Conservation (phyloP, 2,329 filamentous ascomycete genomes). For the Chaetomiaceae sp. region DNA sequence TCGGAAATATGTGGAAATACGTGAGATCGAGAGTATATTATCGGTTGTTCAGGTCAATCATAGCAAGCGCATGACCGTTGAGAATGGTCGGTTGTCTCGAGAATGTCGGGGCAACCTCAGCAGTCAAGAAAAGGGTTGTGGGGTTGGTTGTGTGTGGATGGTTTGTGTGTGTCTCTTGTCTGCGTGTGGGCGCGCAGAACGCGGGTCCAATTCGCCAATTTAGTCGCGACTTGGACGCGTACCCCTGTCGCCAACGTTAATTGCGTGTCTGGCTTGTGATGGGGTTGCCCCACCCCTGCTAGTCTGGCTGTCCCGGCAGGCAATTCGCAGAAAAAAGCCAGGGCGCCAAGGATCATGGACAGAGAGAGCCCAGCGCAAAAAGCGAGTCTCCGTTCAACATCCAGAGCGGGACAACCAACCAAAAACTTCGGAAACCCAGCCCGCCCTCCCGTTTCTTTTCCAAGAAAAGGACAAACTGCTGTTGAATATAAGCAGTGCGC, state of each 20-base stretch:
- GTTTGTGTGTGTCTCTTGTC: not conserved
- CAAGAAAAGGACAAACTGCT: no score
- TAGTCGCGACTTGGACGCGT: slow-evolving; percentile 12
- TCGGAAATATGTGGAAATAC: no score
- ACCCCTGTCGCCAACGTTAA: no score
- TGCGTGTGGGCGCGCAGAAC: not conserved
- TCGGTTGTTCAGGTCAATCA: no score
- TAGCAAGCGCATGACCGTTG: not conserved
- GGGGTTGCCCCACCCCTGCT: not conserved
- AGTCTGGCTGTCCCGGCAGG: slow-evolving; percentile 6
- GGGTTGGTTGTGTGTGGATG: not conserved
- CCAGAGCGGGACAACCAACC: not conserved
- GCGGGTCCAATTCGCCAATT: slow-evolving; percentile 11
- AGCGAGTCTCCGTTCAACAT: not conserved
- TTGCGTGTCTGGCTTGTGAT: not conserved
- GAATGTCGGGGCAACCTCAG: not conserved
- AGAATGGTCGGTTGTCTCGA: not conserved
- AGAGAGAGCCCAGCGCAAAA: not conserved
- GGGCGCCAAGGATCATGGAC: slow-evolving; percentile 7
- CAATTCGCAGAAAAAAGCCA: slow-evolving; percentile 2
- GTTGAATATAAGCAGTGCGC: no score
- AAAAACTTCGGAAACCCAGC: not conserved
- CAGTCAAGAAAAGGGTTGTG: not conserved
- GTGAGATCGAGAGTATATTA: not conserved
- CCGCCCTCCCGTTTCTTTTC: not conserved